Base-by-base conservation (phyloP, 129 eudicot species). In the Calendula officinalis region DNA sequence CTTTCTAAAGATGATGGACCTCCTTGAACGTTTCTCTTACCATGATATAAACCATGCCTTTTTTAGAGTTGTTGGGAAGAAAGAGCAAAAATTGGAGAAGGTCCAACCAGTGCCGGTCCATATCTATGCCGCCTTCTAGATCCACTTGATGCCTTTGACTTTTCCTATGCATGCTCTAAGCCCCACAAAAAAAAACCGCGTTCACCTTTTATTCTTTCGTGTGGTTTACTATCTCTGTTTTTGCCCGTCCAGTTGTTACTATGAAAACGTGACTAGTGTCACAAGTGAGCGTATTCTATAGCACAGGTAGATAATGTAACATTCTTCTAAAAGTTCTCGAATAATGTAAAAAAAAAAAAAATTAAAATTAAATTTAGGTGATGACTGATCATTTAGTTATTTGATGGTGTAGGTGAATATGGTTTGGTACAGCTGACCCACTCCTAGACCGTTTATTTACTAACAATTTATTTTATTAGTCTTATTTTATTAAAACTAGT, bases 91-190 rank as follows among this genome's bases (percentile, higher is more conserved):
- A 8, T 53, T 53, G 33, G 36, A 42, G 40, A 60, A 6, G 46
- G 35, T 60, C 65, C 49, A 60, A 60, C 65, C 48, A 8, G 65
- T 35, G 27, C 49, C 36, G 49, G 49, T 54, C 47, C 16, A 49
- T 65, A 63, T 68, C 55, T 35, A 55, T 42, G 64, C 45, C 64
- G 56, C 46, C 73, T 55, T 68, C 73, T 44, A 32, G 64, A 56
- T 42, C 64, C 15, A 54, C 42, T 33, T 35, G 14, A 5, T 15
- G 45, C 64, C 37, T 68, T 54, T 44, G 44, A 55, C 64, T 68
- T 55, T 67, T 6, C n/a, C 0, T 46, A 10, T n/a, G 52, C 52
- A 7, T 6, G 35, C 42, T 8, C 16, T 30, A 30, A n/a, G n/a
- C n/a, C n/a, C n/a, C n/a, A n/a, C n/a, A n/a, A n/a, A n/a, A n/a